Evolutionary conservation across 179 eudicot species (phyloP), one percentile per base, ranked within the genome.

Genomic region (Amaranthus tricolor): DNA sequence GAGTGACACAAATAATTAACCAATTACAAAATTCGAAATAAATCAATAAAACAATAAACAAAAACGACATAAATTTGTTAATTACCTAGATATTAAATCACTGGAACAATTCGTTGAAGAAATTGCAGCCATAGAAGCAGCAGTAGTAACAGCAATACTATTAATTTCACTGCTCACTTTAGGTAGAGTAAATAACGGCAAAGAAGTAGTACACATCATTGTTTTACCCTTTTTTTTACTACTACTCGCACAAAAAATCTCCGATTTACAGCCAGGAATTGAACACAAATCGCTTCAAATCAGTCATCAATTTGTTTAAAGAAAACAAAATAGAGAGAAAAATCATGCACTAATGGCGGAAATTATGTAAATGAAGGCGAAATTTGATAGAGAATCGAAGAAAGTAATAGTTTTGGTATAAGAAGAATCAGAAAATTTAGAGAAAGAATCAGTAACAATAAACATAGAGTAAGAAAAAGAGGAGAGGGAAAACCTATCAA

Each of bases 161-260:
- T 14, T 47, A 73, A 3, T 51, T 49, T 62, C 40, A 31, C 62
- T 61, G 74, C 65, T 54, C 43, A 49, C 57, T 44, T 64, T 70
- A 17, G 78, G 75, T 54, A 40, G 49, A 79, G 40, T 69, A 6
- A 76, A 59, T 71, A 73, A 66, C 69, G 82, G 74, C 59, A 59
- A 74, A 31, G 52, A 54, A 9, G 82, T 62, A 79, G 54, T 44
- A 16, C 40, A 21, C 74, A 80, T 72, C 74, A 14, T 66, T 45
- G 54, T 80, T 47, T 21, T 68, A 43, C 43, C 78, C 49, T 50
- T 48, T 19, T 44, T 69, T 59, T 10, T 6, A 40, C 54, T 47
- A 55, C 19, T 62, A 68, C 15, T 12, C 53, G 49, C 17, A 48
- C 10, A 57, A 44, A 6, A 64, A 47, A 62, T 53, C 21, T 11